Conservation (phyloP, 2,329 filamentous ascomycete genomes). For the Chaetomium sp. region DNA sequence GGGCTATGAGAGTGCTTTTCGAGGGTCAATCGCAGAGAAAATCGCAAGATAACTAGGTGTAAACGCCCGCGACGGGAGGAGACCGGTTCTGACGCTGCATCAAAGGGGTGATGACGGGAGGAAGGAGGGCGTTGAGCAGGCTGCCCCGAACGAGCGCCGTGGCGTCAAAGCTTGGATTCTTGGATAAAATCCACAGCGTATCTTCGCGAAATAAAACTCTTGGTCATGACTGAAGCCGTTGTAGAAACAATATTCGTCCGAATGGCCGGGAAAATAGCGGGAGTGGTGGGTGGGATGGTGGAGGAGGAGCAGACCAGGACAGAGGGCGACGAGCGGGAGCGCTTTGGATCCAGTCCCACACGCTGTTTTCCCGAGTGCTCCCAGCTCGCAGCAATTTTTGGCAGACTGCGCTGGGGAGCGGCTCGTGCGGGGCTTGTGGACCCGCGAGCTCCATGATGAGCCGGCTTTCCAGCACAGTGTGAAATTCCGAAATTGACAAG, state of each 20-base stretch:
- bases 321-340: slow-evolving; percentile 26
- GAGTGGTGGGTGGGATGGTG: slow-evolving; percentile 29
- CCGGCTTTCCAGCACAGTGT: neutral
- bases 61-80: slow-evolving; percentile 6
- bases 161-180: slow-evolving; percentile 24
- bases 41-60: slow-evolving; percentile 4
- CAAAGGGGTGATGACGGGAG: slow-evolving; percentile 12
- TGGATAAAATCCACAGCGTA: slow-evolving; percentile 28
- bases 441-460: neutral
- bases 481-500: neutral
- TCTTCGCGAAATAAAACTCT: slow-evolving; percentile 16
- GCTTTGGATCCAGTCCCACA: slow-evolving; percentile 26
- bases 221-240: slow-evolving; percentile 31
- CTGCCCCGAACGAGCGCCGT: slow-evolving; percentile 8
- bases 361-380: slow-evolving; percentile 30
- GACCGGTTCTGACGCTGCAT: slow-evolving; percentile 15
- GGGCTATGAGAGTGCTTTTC: neutral
- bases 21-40: slow-evolving; percentile 22
- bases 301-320: slow-evolving; percentile 24
- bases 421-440: slow-evolving; percentile 26
- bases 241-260: slow-evolving; percentile 16
- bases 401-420: slow-evolving; percentile 26
- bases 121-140: slow-evolving; percentile 13
- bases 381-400: slow-evolving; percentile 34
- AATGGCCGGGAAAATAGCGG: slow-evolving; percentile 17